Evolutionary conservation across 2,329 filamentous ascomycete species (phyloP), one percentile per base, ranked within the genome.

Genomic region (Xylogone sp.): DNA sequence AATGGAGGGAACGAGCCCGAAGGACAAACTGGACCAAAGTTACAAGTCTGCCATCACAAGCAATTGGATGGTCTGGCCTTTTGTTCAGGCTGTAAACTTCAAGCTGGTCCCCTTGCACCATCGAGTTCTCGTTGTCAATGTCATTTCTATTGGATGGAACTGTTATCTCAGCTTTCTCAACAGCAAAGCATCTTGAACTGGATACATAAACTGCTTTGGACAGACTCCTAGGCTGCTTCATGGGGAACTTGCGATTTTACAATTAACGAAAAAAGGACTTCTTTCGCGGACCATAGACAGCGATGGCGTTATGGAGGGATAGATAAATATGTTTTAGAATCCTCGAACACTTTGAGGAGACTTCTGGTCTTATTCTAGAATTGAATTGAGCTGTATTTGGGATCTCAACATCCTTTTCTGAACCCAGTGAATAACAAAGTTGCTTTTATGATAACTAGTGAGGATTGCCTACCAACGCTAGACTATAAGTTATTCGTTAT

Each of bases 41-140:
- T 90, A 84, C 62, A 65, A 70, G 49, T 75, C 75, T 2, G 84
- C 82, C 21, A 73, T 88, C n/a, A 65, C 78, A 77, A 66, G 85
- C 82, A 65, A 89, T 65, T 82, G 84, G 74, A 80, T 84, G 70
- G 68, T 90, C 13, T 89, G 86, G 86, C 86, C 86, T 1, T 62
- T 65, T 50, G 83, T 89, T 50, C 86, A 89, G 68, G 74, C 78
- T 21, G 73, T 80, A 48, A 90, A 90, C 70, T 89, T 90, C 70
- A 82, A 82, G 59, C 74, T 87, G 53, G 83, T 89, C 53, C 86
- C 86, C 13, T 66, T 88, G 55, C 78, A 88, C 61, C 79, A 86
- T 62, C 71, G 85, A 48, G 82, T 90, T n/a, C 64, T 89, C 59
- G 75, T 88, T 12, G 86, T 89, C 34, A 90, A 90, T 65, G 69